These are phyloP conservation scores for Nemania abortiva DNA, from an alignment of 2,329 filamentous ascomycete genomes.

Conservation along the genomic window DNA sequence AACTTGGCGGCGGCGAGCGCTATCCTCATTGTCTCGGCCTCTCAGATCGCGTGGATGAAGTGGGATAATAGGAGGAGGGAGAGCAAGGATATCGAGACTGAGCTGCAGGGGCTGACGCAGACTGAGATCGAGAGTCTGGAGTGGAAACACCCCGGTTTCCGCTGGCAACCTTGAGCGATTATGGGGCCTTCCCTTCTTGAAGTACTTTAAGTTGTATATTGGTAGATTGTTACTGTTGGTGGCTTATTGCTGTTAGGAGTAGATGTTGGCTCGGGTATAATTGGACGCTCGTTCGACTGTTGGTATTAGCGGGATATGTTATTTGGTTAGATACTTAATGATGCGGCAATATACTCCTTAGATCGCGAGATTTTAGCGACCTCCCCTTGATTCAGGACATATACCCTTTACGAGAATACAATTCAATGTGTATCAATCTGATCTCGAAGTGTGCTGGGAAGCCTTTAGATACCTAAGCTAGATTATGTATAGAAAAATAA, in stretches of 20 bases:
- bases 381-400: too few relatives aligned
- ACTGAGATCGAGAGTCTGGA: constrained; percentile 67
- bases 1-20: constrained; percentile 70
- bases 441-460: too few relatives aligned
- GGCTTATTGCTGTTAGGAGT: background rate
- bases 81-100: constrained; percentile 62
- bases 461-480: too few relatives aligned
- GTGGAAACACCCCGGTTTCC: constrained; percentile 71
- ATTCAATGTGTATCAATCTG: too few relatives aligned
- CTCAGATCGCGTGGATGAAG: constrained; percentile 69
- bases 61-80: constrained; percentile 69
- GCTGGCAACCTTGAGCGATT: constrained; percentile 61
- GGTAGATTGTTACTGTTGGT: background rate
- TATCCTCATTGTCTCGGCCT: constrained; percentile 63
- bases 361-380: too few relatives aligned
- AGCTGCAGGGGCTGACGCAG: constrained; percentile 63
- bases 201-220: background rate
- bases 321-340: background rate
- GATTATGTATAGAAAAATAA: too few relatives aligned
- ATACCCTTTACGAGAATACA: too few relatives aligned
- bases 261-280: background rate
- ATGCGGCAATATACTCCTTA: background rate
- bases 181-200: background rate
- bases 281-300: background rate
- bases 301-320: background rate